Percentiles rank a stretch among this genome's conserved stretches.
Conservation (phyloP, 805 yeast genomes). For the Yueomyces sinensis region DNA sequence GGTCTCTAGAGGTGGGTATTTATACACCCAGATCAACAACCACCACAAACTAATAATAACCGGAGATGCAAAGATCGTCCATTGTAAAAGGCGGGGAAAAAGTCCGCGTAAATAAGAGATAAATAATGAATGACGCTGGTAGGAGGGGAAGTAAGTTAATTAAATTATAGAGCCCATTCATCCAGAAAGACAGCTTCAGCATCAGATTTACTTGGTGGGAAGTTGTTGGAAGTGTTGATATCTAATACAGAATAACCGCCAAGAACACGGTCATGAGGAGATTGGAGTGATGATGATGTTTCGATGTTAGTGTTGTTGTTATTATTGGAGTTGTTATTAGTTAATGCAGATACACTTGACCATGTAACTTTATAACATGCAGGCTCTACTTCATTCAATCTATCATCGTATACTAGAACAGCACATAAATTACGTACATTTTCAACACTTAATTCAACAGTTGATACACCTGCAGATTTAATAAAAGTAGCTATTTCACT, state of each 20-base stretch:
- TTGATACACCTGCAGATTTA: constrained; percentile 55
- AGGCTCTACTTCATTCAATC: constrained; percentile 49
- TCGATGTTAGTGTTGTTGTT: no score
- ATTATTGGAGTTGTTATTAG: constrained; percentile 1
- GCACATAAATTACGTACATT: constrained; percentile 80
- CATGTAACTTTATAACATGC: constrained; percentile 71
- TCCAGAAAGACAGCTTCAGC: constrained; percentile 35
- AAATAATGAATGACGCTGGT: no score
- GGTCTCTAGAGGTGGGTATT: no score
- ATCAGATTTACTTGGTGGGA: constrained; percentile 27
- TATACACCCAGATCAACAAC: no score
- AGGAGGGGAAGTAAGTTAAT: no score
- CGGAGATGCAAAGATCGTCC: no score
- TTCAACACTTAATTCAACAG: constrained; percentile 58
- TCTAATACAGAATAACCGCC: no score
- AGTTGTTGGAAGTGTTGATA: no score
- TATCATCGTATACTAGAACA: constrained; percentile 78
- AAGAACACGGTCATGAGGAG: constrained; percentile 1
- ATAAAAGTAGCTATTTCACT: constrained; percentile 68
- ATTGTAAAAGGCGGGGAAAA: no score
- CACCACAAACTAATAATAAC: no score
- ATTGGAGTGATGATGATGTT: no score
- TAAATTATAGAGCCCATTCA: constrained; percentile 26
- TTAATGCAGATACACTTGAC: constrained; percentile 66
- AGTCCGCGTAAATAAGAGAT: no score